Evolutionary conservation across 1,284 basidiomycete species (phyloP).

Genomic region (Puccinia coronata): DNA sequence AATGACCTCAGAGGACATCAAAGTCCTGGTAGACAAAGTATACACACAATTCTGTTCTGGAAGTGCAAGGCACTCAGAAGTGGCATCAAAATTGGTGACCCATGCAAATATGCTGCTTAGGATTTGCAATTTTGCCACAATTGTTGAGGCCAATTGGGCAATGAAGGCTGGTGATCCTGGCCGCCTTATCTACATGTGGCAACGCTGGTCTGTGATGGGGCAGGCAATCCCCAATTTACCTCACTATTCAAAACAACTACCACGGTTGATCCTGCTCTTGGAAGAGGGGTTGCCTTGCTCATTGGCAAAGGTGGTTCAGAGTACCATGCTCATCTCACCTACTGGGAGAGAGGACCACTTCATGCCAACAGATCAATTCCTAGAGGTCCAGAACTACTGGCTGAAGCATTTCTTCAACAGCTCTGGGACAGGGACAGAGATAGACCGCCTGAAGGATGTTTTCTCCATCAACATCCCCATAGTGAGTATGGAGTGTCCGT

Average conservation of each 20-base stretch:
- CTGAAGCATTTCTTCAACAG: not conserved
- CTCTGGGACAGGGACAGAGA: constrained; percentile 10
- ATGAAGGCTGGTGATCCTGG: constrained; percentile 21
- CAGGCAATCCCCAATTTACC: not conserved
- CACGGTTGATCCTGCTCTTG: not conserved
- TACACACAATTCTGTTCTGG: not conserved
- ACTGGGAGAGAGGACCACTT: not conserved
- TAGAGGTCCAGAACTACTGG: constrained; percentile 25
- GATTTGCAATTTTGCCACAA: constrained; percentile 15
- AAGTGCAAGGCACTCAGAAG: not conserved
- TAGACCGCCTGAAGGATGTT: constrained; percentile 13
- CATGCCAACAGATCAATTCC: not conserved
- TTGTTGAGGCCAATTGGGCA: constrained; percentile 15
- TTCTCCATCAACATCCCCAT: constrained; percentile 17
- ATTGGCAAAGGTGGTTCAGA: not conserved
- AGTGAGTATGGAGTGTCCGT: not conserved
- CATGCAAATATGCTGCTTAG: not conserved
- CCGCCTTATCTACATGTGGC: constrained; percentile 17
- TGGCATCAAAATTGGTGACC: not conserved
- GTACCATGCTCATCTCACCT: constrained; percentile 9
- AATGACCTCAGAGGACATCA: too few species aligned
- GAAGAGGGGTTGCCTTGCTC: not conserved
- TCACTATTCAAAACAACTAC: constrained; percentile 26
- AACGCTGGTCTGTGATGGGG: constrained; percentile 4
- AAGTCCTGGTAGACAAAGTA: not conserved